Conservation (phyloP, 805 yeast genomes). For the Zygotorulaspora florentina region DNA sequence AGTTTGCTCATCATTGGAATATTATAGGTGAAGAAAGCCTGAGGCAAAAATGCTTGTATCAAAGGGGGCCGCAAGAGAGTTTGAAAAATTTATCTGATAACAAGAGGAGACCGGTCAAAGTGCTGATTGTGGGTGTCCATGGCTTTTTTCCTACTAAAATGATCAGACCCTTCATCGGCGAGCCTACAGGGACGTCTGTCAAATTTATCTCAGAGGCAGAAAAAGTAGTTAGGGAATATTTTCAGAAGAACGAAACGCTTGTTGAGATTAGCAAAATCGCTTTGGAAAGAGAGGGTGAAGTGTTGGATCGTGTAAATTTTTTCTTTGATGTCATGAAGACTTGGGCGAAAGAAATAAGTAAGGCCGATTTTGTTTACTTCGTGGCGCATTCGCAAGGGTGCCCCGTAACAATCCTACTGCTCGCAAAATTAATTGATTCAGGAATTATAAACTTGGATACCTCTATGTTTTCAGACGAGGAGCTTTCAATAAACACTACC, state of each 20-base stretch:
- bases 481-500: conserved; percentile 11
- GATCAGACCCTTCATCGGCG: conserved; percentile 83
- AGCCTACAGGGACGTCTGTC: conserved; percentile 93
- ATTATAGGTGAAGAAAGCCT: conserved; percentile 5
- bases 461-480: conserved; percentile 21
- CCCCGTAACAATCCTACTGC: conserved; percentile 77
- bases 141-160: conserved; percentile 91
- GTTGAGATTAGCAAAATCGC: conserved; percentile 83
- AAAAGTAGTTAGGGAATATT: conserved; percentile 66
- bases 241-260: conserved; percentile 37
- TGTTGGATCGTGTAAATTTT: conserved; percentile 78
- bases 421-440: conserved; percentile 67
- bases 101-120: conserved; percentile 43
- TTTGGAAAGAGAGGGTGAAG: conserved; percentile 87
- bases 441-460: conserved; percentile 42
- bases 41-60: conserved; percentile 10
- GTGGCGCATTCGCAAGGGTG: conserved; percentile 97
- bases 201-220: conserved; percentile 92
- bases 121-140: conserved; percentile 87
- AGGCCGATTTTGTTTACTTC: conserved; percentile 85
- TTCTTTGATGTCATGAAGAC: conserved; percentile 67
- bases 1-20: conserved; percentile 16
- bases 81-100: conserved; percentile 20
- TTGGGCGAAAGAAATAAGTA: conserved; percentile 48
- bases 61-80: conserved; percentile 16